Evolutionary conservation across 371 early-diverging fungal species (phyloP).

Genomic region (Mucor plumbeus): DNA sequence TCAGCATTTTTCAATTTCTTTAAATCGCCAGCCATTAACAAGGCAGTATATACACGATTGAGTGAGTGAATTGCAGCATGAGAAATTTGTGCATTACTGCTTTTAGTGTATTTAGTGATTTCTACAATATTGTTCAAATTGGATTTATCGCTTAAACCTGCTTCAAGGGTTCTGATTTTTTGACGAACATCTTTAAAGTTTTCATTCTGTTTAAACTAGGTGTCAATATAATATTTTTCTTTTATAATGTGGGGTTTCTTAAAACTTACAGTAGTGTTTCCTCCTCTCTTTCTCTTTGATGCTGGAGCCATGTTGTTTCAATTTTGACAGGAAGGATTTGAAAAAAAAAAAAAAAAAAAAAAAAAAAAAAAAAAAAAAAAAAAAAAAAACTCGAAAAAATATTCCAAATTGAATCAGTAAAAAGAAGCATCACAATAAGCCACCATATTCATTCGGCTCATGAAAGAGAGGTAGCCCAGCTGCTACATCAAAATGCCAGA

Average conservation of each 20-base stretch:
- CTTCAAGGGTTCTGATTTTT: conserved; percentile 59
- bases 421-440: too few relatives aligned
- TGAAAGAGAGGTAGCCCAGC: too few relatives aligned
- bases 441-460: too few relatives aligned
- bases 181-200: conserved; percentile 32
- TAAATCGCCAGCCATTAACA: conserved; percentile 74
- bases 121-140: conserved; percentile 66
- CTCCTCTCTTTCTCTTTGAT: conserved; percentile 29
- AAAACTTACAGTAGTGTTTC: conserved; percentile 11
- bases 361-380: too few relatives aligned
- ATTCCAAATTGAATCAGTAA: too few relatives aligned
- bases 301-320: conserved; percentile 22
- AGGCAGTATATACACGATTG: conserved; percentile 69
- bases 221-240: not conserved
- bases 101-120: conserved; percentile 56
- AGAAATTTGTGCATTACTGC: conserved; percentile 30
- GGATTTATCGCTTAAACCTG: conserved; percentile 56
- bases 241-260: not conserved
- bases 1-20: conserved; percentile 44
- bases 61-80: conserved; percentile 76
- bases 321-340: too few relatives aligned
- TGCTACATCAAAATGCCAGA: too few relatives aligned
- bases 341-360: too few relatives aligned
- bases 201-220: conserved; percentile 3
- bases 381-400: too few relatives aligned